Base-by-base conservation (phyloP, 192 early-diverging fungal species). In the Phycomyces nitens region DNA sequence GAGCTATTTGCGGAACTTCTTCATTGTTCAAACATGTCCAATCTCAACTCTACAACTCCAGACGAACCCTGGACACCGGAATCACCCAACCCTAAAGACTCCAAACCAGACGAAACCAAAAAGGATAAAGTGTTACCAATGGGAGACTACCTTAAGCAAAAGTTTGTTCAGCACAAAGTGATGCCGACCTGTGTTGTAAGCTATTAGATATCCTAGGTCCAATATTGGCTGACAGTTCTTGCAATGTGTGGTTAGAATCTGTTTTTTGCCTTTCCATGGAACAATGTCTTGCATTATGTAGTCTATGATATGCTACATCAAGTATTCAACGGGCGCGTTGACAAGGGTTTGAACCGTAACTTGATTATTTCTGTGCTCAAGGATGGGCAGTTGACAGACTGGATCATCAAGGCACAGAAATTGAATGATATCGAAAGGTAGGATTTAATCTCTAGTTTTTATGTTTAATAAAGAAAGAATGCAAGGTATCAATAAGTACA, bases 271-370 rank as follows among this genome's bases (percentile, higher is more conserved):
- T 95, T 93, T 67, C 87, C 89, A 39, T 97, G 96, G 89, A 99
- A 99, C 79, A 99, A 99, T 81, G 96, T 99, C 74, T 71, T 99
- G 65, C 97, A 99, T 71, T 94, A 92, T 22, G 96, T 99, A 26
- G 93, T 97, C 0, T 99, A 97, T 73, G 97, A 99, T 72, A 96
- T 98, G 86, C 84, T 98, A 69, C 94, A 95, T 69, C 97, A 99
- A 76, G 89, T 97, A 29, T 94, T 96, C 64, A 96, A 97, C 72
- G 88, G 93, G 39, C 94, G 90, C 26, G 87, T 94, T 78, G 87
- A 75, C 44, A 57, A 80, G 18, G 84, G 76, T 53, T 81, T 75
- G 61, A 88, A 86, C 53, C 74, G 80, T 16, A 77, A 76, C 16
- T 79, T 86, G 20, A 77, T 82, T 3, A 74, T 86, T 49, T 82